Evolutionary conservation across 495 filamentous ascomycete species (phyloP), one percentile per base, ranked within the genome.

Genomic region (Sordaria brevicollis): DNA sequence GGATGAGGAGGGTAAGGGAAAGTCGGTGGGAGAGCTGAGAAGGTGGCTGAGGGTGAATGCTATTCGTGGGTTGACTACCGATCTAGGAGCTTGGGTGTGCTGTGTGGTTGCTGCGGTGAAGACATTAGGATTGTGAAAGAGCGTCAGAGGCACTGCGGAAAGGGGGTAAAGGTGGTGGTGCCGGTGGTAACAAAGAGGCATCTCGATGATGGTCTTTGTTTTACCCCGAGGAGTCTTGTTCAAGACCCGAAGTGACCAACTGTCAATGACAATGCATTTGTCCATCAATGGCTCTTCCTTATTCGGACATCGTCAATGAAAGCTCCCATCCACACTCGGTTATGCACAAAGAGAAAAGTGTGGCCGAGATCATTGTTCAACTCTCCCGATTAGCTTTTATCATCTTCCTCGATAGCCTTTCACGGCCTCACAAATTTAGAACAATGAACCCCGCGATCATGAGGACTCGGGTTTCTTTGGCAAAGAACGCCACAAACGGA

Each of bases 11-110:
- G 35, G 34, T 11, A 62, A 69, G 5, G 68, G 19, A 25, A 31
- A 11, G 19, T 65, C 11, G 57, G 25, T 66, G 62, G 35, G 25
- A 39, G 69, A 57, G n/a, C 11, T 70, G 69, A 49, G 37, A 31
- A 39, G 36, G 15, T 70, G 69, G 69, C n/a, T 70, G 69, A 70
- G 65, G 37, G 35, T 66, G 11, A 70, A 70, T 41, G 69, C 62
- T 2, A 15, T 70, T 5, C 65, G 69, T 31, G 41, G 33, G 5
- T 67, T 67, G 69, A 70, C 62, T 9, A 65, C 43, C 10, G 69
- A 70, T 41, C 1, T 39, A 35, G 69, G 69, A 5, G 62, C 69
- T 29, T 70, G 69, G 69, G 35, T 66, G n/a, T 70, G 69, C 34
- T 70, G 37, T 70, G 33, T 70, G 10, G 13, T 70, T 70, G 69